phyloP scores from a whole-genome alignment of 2,329 filamentous ascomycete genomes.

The Microascus cirrosus region DNA sequence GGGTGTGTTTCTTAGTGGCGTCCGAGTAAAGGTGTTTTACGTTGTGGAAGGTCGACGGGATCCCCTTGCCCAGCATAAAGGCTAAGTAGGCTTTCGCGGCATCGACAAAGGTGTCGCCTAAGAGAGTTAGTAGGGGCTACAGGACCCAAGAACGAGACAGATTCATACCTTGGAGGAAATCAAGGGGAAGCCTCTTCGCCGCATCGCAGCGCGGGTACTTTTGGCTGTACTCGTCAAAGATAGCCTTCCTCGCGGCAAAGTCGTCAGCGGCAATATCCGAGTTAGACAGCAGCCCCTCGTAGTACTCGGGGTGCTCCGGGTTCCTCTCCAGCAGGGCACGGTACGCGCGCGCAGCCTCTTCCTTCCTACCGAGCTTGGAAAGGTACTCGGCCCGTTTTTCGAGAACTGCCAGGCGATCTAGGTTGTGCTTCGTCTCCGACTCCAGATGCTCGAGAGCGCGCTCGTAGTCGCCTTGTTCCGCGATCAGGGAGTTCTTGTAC shows the following conservation, averaged over 20 bases:
- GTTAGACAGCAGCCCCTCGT: constrained; percentile 61
- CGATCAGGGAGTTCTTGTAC: constrained; percentile 93
- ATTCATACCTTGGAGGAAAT: constrained; percentile 64
- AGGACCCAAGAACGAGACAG: not conserved
- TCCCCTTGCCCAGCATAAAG: constrained; percentile 80
- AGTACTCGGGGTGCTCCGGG: constrained; percentile 78
- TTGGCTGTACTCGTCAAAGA: constrained; percentile 67
- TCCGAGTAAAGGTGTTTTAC: constrained; percentile 87
- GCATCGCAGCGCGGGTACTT: constrained; percentile 80
- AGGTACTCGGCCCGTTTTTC: constrained; percentile 82
- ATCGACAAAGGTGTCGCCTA: constrained; percentile 67
- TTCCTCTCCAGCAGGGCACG: constrained; percentile 75
- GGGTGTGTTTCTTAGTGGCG: constrained; percentile 60
- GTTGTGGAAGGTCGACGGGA: constrained; percentile 94
- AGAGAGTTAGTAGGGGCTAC: not conserved
- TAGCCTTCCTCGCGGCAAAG: constrained; percentile 50
- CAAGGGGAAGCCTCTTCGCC: constrained; percentile 72
- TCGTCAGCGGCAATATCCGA: constrained; percentile 52
- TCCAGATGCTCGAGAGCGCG: constrained; percentile 82
- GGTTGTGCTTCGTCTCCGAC: constrained; percentile 60
- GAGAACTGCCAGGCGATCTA: constrained; percentile 76
- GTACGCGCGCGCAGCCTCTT: constrained; percentile 76
- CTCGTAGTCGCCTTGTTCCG: constrained; percentile 73
- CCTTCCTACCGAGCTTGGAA: constrained; percentile 60
- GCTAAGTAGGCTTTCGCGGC: constrained; percentile 71